phyloP scores from a whole-genome alignment of 352 stramenopile genomes.

The Phytophthora sansomeana region DNA sequence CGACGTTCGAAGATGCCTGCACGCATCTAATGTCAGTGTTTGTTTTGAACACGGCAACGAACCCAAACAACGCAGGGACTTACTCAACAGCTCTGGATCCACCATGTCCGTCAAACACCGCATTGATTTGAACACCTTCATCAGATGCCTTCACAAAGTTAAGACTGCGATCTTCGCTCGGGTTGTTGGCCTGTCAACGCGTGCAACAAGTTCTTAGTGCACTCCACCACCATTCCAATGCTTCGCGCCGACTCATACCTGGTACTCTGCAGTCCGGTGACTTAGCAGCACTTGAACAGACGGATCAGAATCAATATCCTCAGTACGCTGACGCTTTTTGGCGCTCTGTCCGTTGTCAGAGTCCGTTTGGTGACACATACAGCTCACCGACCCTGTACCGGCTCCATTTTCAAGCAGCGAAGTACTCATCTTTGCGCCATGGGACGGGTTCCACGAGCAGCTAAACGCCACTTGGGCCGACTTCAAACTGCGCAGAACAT shows the following conservation, averaged over 20 bases:
- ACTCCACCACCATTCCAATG: neutral
- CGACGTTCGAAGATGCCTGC: constrained; percentile 46
- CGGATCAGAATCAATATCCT: constrained; percentile 24
- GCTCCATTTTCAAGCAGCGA: neutral
- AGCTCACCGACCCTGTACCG: constrained; percentile 1
- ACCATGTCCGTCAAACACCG: constrained; percentile 77
- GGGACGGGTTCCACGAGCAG: constrained; percentile 59
- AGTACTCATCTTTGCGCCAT: constrained; percentile 39
- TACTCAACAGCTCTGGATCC: constrained; percentile 74
- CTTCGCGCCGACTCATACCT: constrained; percentile 33
- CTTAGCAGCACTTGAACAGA: constrained; percentile 35
- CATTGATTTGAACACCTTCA: constrained; percentile 53
- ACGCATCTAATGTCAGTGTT: neutral
- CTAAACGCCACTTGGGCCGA: constrained; percentile 45
- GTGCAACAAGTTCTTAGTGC: constrained; percentile 2
- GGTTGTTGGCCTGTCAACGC: constrained; percentile 55
- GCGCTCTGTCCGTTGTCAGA: constrained; percentile 20
- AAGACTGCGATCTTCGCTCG: constrained; percentile 73
- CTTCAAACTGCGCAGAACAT: constrained; percentile 49
- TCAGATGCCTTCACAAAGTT: constrained; percentile 52
- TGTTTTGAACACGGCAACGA: too few relatives aligned
- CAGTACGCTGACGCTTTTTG: constrained; percentile 27
- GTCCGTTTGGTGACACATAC: constrained; percentile 20
- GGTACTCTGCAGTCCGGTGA: constrained; percentile 65
- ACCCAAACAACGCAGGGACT: constrained; percentile 13